These are phyloP conservation scores for Aethionema arabicum DNA, from an alignment of 345 rosid species.

Conservation along the genomic window DNA sequence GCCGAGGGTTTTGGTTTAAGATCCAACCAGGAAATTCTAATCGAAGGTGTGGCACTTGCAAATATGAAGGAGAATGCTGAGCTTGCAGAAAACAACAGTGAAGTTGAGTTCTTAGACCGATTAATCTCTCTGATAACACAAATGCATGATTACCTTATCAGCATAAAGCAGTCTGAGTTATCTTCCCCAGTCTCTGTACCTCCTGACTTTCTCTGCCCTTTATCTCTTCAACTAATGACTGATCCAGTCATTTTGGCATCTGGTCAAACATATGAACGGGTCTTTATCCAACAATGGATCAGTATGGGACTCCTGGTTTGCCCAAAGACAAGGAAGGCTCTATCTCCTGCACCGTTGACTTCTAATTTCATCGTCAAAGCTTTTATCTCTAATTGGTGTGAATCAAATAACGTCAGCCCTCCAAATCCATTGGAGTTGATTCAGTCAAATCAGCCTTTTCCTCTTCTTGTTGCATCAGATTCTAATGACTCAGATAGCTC, in stretches of 20 bases:
- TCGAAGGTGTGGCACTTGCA: conserved; percentile 82
- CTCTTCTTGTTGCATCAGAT: conserved; percentile 46
- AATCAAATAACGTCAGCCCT: conserved; percentile 68
- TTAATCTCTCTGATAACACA: conserved; percentile 53
- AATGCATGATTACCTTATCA: conserved; percentile 69
- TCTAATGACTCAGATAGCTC: conserved; percentile 45
- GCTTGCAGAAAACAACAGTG: conserved; percentile 57
- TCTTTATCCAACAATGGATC: conserved; percentile 79
- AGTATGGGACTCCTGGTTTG: conserved; percentile 88
- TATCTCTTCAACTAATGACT: conserved; percentile 91
- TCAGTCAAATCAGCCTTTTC: conserved; percentile 46
- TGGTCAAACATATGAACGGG: conserved; percentile 92
- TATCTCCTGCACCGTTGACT: conserved; percentile 65
- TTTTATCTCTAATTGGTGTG: conserved; percentile 91
- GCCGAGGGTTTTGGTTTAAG: conserved; percentile 65
- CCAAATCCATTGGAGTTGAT: conserved; percentile 69
- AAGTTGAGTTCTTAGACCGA: conserved; percentile 60
- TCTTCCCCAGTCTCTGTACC: conserved; percentile 67
- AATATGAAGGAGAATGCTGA: conserved; percentile 80
- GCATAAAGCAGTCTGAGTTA: conserved; percentile 63
- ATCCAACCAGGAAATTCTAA: conserved; percentile 84
- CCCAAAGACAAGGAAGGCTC: conserved; percentile 79
- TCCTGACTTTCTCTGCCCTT: conserved; percentile 81
- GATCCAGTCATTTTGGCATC: conserved; percentile 93
- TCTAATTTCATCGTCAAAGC: conserved; percentile 92